Evolutionary conservation across 352 stramenopile genomes (phyloP).

Genomic region (Pythium dissotocum): DNA sequence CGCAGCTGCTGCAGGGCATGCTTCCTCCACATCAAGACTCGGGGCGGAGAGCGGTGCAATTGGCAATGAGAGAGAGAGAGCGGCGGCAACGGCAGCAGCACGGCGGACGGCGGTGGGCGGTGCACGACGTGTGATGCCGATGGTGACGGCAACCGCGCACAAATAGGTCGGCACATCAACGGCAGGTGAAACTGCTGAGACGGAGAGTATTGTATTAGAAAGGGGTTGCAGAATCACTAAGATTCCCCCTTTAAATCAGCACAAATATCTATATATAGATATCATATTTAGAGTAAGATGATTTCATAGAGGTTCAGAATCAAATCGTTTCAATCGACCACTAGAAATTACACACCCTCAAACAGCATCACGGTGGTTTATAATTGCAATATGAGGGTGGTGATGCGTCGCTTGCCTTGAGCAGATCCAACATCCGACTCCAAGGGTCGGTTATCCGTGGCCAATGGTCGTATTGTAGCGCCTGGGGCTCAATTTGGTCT

Average conservation of each 20-base stretch:
- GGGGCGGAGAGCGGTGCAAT: neutral
- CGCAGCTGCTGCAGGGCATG: conserved; percentile 30
- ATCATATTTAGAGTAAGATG: neutral
- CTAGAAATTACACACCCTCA: neutral
- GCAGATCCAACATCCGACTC: neutral
- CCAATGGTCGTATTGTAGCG: neutral
- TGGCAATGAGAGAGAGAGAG: conserved; percentile 8
- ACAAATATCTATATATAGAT: neutral
- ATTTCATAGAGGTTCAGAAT: neutral
- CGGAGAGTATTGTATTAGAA: neutral
- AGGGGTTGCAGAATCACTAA: neutral
- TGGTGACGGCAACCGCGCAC: neutral
- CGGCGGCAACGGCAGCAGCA: conserved; percentile 12
- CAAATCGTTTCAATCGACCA: neutral
- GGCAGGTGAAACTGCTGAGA: neutral
- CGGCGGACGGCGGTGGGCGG: neutral
- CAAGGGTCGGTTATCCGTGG: neutral
- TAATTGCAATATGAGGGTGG: neutral
- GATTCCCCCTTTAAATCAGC: too few relatives aligned
- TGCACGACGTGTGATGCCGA: neutral
- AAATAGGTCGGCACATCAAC: neutral
- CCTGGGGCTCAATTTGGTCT: neutral
- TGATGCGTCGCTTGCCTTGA: neutral
- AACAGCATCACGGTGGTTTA: neutral
- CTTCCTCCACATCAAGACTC: conserved; percentile 35